A percentile compares a stretch with the other conserved stretches of the same genome.
Conservation (phyloP, 306 rosid species). For the Cucumis sativus region DNA sequence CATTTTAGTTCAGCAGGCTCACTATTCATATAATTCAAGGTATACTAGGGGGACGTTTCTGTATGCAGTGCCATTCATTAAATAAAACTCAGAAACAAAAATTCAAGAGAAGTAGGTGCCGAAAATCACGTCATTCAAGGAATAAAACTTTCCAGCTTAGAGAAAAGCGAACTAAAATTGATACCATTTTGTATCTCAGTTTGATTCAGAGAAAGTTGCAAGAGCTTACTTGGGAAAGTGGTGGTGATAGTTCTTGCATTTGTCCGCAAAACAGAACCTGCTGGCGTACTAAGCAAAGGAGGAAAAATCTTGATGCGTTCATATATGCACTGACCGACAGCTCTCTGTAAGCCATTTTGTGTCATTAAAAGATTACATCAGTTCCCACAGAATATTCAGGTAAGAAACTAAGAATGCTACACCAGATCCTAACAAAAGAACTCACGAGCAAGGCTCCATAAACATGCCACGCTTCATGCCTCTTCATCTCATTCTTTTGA, state of each 20-base stretch:
- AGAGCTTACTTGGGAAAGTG: constrained; percentile 29
- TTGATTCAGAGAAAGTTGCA: background rate
- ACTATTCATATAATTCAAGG: background rate
- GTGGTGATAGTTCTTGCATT: constrained; percentile 33
- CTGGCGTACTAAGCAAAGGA: constrained; percentile 33
- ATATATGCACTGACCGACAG: constrained; percentile 65
- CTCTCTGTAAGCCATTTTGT: constrained; percentile 40
- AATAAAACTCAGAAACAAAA: background rate
- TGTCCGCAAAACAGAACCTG: constrained; percentile 26
- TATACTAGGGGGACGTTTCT: background rate
- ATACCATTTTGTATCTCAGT: background rate
- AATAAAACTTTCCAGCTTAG: background rate
- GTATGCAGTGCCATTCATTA: background rate
- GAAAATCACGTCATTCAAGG: background rate
- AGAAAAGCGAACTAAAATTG: background rate
- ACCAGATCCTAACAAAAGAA: constrained; percentile 11
- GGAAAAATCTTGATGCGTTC: constrained; percentile 36
- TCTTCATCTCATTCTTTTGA: constrained; percentile 68
- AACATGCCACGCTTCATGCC: constrained; percentile 80
- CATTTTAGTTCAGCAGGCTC: background rate
- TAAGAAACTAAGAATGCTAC: background rate
- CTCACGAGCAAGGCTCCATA: constrained; percentile 88
- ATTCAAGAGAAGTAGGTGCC: background rate
- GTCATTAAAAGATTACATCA: background rate
- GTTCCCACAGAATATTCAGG: background rate